A percentile compares a stretch with the other conserved stretches of the same genome.
Conservation (phyloP, 2,329 filamentous ascomycete genomes). For the Tolypocladium sp. region DNA sequence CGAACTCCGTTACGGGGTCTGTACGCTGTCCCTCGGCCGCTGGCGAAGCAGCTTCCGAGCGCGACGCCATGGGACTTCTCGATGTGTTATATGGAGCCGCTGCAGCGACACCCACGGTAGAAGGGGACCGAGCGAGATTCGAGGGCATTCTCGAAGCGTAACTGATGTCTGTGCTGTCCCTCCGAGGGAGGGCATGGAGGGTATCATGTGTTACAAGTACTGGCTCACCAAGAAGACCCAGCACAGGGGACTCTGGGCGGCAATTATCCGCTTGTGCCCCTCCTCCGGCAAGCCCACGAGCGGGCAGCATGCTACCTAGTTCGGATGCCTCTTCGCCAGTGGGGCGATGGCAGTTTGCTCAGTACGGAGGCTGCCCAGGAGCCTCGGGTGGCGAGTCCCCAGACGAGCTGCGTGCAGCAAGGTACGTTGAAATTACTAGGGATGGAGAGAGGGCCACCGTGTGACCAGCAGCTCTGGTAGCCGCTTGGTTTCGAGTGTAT, state of each 20-base stretch:
- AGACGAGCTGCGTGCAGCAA: background rate
- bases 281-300: background rate
- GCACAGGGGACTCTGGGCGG: background rate
- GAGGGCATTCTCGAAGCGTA: background rate
- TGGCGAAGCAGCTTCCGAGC: background rate
- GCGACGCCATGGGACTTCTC: background rate
- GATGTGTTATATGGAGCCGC: background rate
- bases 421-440: background rate
- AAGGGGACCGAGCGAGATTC: background rate
- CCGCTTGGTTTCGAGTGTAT: background rate
- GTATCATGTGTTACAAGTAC: constrained; percentile 1
- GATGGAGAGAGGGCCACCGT: background rate
- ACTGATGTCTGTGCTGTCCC: background rate
- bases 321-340: background rate
- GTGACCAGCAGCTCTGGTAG: background rate
- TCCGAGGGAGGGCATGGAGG: background rate
- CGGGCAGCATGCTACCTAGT: background rate
- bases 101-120: background rate
- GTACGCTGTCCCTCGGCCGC: background rate
- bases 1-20: background rate
- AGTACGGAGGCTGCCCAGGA: background rate
- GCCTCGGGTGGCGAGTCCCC: background rate
- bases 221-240: background rate
- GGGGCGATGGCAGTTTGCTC: background rate
- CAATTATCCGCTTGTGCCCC: background rate